These are phyloP conservation scores for Euphorbia pulcherrima DNA, from an alignment of 345 rosid species.

Conservation along the genomic window DNA sequence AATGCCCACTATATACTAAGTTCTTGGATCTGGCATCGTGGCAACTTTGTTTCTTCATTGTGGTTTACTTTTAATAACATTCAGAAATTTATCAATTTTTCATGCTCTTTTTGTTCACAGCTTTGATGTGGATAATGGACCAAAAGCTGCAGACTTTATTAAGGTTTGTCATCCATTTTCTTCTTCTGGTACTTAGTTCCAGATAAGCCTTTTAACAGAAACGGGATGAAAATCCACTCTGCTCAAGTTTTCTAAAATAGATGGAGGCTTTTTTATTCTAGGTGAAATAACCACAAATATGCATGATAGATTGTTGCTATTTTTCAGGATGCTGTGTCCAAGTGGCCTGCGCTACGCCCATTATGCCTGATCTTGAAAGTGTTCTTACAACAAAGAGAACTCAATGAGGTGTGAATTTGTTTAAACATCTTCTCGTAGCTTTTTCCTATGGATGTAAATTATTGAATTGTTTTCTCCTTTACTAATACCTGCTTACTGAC, in stretches of 20 bases:
- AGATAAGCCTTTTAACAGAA: background rate
- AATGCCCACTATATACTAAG: background rate
- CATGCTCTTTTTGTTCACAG: slow-evolving; percentile 33
- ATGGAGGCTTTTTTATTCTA: background rate
- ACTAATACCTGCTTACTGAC: slow-evolving; percentile 12
- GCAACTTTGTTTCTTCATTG: background rate
- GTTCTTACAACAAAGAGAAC: slow-evolving; percentile 89
- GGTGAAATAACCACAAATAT: background rate
- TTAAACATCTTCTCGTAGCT: background rate
- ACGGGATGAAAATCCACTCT: background rate
- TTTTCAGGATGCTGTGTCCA: slow-evolving; percentile 60
- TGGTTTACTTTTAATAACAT: background rate
- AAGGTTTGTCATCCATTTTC: slow-evolving; percentile 50
- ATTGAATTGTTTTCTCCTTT: background rate
- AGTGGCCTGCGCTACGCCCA: slow-evolving; percentile 72
- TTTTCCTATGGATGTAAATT: background rate
- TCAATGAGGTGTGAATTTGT: slow-evolving; percentile 66
- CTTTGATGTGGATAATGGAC: slow-evolving; percentile 87
- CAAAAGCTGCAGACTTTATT: slow-evolving; percentile 89
- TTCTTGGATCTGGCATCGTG: background rate
- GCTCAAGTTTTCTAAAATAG: background rate
- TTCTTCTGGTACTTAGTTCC: background rate
- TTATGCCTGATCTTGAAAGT: slow-evolving; percentile 84
- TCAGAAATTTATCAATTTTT: slow-evolving; percentile 10
- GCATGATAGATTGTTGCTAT: background rate